Percentiles rank a stretch among this genome's conserved stretches.
Conservation (phyloP, 78 protist genomes). For the Guillardia theta region DNA sequence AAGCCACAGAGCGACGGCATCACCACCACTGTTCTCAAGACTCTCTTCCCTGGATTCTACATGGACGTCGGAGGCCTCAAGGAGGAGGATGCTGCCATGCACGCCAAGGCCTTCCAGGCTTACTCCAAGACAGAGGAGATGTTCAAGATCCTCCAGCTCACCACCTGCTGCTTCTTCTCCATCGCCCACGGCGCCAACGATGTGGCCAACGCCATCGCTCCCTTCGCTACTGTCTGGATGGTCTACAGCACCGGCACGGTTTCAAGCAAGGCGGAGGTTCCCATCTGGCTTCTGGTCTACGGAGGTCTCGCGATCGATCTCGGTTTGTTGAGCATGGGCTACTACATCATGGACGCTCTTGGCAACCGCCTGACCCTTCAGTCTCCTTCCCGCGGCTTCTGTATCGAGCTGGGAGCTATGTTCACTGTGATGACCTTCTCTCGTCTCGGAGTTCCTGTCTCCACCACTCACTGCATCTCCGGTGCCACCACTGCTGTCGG, state of each 20-base stretch:
- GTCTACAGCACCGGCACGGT: not conserved
- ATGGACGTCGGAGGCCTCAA: not conserved
- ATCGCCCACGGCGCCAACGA: constrained; percentile 66
- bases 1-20: not conserved
- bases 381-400: not conserved
- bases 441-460: constrained; percentile 52
- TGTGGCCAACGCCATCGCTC: constrained; percentile 54
- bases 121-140: not conserved
- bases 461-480: constrained; percentile 60
- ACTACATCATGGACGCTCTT: constrained; percentile 52
- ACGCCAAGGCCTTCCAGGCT: not conserved
- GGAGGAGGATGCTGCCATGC: not conserved
- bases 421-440: constrained; percentile 21
- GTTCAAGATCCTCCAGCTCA: constrained; percentile 26
- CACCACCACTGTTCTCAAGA: not conserved
- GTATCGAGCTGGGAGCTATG: constrained; percentile 10
- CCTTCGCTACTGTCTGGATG: constrained; percentile 20
- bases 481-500: constrained; percentile 50
- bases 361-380: constrained; percentile 46
- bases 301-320: constrained; percentile 18
- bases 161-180: constrained; percentile 1
- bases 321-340: constrained; percentile 49
- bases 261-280: not conserved
- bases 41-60: not conserved
- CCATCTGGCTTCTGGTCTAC: constrained; percentile 49